Percentiles rank a stretch among this genome's conserved stretches.
Evolutionary conservation across 2,329 filamentous ascomycete species (phyloP).

Genomic region (Pyrenochaeta sp.): DNA sequence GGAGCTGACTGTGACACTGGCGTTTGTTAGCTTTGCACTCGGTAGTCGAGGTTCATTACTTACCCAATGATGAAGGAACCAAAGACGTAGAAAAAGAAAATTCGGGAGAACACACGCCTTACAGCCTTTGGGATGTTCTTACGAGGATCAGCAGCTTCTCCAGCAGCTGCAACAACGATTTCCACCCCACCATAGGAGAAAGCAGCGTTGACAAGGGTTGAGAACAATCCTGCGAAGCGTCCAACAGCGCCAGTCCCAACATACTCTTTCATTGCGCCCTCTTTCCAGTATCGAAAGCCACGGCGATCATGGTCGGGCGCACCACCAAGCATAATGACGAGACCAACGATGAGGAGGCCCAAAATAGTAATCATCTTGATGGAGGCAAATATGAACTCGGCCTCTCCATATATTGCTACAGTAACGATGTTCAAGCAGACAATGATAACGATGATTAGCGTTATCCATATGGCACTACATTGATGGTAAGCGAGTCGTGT

Average conservation of each 20-base stretch:
- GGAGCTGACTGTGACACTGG: conserved; percentile 62
- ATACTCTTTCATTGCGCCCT: conserved; percentile 61
- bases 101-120: conserved; percentile 62
- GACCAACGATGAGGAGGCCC: conserved; percentile 37
- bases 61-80: conserved; percentile 62
- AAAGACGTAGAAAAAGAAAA: conserved; percentile 63
- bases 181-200: conserved; percentile 48
- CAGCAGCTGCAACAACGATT: conserved; percentile 48
- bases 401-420: conserved; percentile 53
- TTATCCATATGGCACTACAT: conserved; percentile 41
- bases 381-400: conserved; percentile 57
- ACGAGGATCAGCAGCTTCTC: conserved; percentile 46
- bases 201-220: conserved; percentile 62
- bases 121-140: conserved; percentile 61
- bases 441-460: conserved; percentile 45
- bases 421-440: conserved; percentile 45
- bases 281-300: conserved; percentile 74
- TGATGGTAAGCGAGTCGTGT: conserved; percentile 1
- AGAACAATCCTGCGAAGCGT: conserved; percentile 68
- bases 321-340: conserved; percentile 48
- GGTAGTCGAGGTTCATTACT: too few relatives aligned
- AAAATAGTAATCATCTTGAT: conserved; percentile 55
- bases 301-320: conserved; percentile 41
- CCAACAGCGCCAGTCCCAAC: conserved; percentile 65
- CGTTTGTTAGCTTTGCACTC: too few relatives aligned